Evolutionary conservation across 2,329 filamentous ascomycete genomes (phyloP), one percentile per base, ranked within the genome.

Genomic region (Trichoderma hamatum): DNA sequence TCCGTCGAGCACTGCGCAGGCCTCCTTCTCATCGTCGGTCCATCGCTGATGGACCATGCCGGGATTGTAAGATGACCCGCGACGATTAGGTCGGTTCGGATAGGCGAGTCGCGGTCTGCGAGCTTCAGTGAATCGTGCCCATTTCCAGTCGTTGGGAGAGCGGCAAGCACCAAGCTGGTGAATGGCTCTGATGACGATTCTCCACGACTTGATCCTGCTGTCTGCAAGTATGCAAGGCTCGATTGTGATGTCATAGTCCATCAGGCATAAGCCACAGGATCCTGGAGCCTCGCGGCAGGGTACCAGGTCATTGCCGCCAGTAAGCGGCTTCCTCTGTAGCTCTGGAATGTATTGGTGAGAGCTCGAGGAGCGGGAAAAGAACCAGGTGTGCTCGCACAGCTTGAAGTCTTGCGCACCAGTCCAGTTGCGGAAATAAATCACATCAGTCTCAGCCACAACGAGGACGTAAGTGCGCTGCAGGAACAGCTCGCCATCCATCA

Each of bases 121-220:
- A 34, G 67, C 55, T 67, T 74, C 73, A 43, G 72, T 72, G 70
- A 74, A 74, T n/a, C 73, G 68, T n/a, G 73, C 72, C 73, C 73
- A 74, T 65, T 74, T 74, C 73, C 73, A 74, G 59, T 74, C 73
- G 21, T 72, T 65, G 5, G 73, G 72, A 9, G 72, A 70, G n/a
- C 73, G 72, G 54, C 73, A 72, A 63, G 66, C 67, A 13, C 73
- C 73, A 16, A 74, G 71, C 64, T 72, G 71, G 72, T 74, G 72
- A 54, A 69, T 71, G 28, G 72, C 72, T 30, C 36, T 49, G 65
- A 73, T 72, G 62, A 39, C 69, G 49, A 74, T 58, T 28, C 39
- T 28, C 69, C 72, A 72, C 2, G 58, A 43, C 6, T 60, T 68
- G 60, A 55, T 68, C 16, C 16, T 3, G 39, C 6, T 43, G 7